Base-by-base conservation (phyloP, 192 early-diverging fungal species). In the Diversispora epigaea region DNA sequence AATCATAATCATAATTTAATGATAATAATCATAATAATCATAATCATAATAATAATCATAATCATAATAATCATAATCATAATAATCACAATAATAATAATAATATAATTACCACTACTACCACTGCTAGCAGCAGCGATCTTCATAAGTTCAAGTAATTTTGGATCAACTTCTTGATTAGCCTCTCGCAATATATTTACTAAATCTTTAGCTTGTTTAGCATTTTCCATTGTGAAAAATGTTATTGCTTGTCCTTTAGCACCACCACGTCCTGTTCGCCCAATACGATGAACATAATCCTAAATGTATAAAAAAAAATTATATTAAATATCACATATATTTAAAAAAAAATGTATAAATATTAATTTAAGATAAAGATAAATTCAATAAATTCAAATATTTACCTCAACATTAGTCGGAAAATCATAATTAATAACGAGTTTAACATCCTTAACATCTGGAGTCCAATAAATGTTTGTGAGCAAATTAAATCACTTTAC, bases 361-460 rank as follows among this genome's bases (percentile, higher is more conserved):
- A 22, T 15, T 67, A 25, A 9, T 22, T 47, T 6, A 10, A 47
- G 11, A 21, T 14, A 4, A 25, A 46, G 19, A n/a, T 19, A 45
- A 7, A 47, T 22, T 12, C 19, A 21, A 67, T 21, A 44, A 5
- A 67, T 10, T 14, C 6, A 47, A 19, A 64, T 64, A 43, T 43
- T 63, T 52, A 75, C 73, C 73, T 93, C 92, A 71, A 93, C 87
- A 75, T 91, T 96, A 75, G 89, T 89, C 25, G 97, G 97, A 87
- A 96, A 96, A 70, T 95, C 95, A 75, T 93, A 93, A 82, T 99
- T 99, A 84, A 99, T 94, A 15, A 99, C 97, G 81, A 92, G 94
- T 79, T 96, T 96, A 80, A 99, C 95, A 81, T 96, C 93, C 80
- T 95, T 95, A 83, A 94, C 88, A 82, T 94, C 93, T 91, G 81